These are phyloP conservation scores for Thelonectria rubi DNA, from an alignment of 2,329 filamentous ascomycete species.

Conservation along the genomic window DNA sequence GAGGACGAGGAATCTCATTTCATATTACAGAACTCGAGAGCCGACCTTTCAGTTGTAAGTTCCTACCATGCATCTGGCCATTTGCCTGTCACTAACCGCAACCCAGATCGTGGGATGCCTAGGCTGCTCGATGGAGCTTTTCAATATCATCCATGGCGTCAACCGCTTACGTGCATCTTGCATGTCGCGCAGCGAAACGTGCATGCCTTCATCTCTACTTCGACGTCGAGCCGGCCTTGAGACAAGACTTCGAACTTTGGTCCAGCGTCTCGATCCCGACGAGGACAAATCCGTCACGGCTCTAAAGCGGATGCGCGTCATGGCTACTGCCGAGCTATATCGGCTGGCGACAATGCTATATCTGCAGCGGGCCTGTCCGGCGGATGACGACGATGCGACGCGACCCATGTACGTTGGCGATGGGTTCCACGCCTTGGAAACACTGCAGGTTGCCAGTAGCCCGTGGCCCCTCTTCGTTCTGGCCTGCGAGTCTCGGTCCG, in stretches of 20 bases:
- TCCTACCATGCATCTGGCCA: too few relatives aligned
- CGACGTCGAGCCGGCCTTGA: constrained; percentile 1
- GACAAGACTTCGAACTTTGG: background rate
- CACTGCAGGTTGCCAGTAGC: constrained; percentile 52
- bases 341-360: constrained; percentile 58
- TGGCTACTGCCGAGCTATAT: constrained; percentile 59
- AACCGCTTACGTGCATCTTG: constrained; percentile 1
- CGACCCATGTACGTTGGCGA: constrained; percentile 28
- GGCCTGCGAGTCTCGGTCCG: constrained; percentile 53
- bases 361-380: constrained; percentile 44
- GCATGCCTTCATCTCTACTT: background rate
- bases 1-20: background rate
- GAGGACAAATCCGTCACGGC: background rate
- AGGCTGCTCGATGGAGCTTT: constrained; percentile 10
- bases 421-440: constrained; percentile 39
- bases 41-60: constrained; percentile 7
- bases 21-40: background rate
- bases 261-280: background rate
- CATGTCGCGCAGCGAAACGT: background rate
- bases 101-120: constrained; percentile 3
- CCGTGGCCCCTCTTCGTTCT: constrained; percentile 58
- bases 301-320: background rate
- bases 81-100: background rate
- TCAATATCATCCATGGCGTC: constrained; percentile 11
- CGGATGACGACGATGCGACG: constrained; percentile 1